phyloP scores from a whole-genome alignment of 768 basidiomycete species.

The Jaapia argillacea region DNA sequence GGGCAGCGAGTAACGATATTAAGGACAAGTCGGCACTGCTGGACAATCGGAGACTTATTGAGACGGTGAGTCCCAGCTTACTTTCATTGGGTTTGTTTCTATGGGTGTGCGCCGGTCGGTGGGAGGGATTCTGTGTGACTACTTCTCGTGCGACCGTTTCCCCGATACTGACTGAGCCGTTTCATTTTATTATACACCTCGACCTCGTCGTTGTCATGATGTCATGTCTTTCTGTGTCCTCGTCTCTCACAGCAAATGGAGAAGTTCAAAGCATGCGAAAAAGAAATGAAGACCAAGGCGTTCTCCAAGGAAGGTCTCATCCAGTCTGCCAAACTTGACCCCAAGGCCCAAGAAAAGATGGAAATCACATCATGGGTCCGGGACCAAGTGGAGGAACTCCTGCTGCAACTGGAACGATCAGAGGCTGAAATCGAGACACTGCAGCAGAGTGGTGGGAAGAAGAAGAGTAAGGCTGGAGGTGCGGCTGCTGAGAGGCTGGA shows the following conservation, averaged over 20 bases:
- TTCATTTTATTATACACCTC: neutral
- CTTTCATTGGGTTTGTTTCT: neutral
- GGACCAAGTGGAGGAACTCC: conserved; percentile 81
- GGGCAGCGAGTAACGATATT: conserved; percentile 96
- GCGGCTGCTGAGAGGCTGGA: conserved; percentile 63
- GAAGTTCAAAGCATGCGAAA: conserved; percentile 99
- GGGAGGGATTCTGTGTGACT: neutral
- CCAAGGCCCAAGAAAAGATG: conserved; percentile 93
- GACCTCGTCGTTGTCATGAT: neutral
- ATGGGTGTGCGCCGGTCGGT: neutral
- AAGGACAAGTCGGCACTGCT: conserved; percentile 93
- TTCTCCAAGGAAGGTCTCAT: conserved; percentile 98
- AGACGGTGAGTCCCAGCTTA: conserved; percentile 60
- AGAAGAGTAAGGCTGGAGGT: conserved; percentile 65
- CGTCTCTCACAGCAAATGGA: conserved; percentile 87
- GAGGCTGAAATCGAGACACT: conserved; percentile 92
- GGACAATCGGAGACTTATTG: conserved; percentile 93
- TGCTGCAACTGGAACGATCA: conserved; percentile 85
- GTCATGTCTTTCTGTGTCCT: neutral
- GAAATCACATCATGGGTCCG: conserved; percentile 86
- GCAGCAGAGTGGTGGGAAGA: conserved; percentile 69
- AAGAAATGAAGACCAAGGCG: conserved; percentile 99
- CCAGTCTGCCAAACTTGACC: conserved; percentile 89
- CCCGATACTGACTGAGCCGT: neutral
- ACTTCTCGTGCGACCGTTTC: neutral